Base-by-base conservation (phyloP, 1,284 basidiomycete species). In the Peniophora sp. region DNA sequence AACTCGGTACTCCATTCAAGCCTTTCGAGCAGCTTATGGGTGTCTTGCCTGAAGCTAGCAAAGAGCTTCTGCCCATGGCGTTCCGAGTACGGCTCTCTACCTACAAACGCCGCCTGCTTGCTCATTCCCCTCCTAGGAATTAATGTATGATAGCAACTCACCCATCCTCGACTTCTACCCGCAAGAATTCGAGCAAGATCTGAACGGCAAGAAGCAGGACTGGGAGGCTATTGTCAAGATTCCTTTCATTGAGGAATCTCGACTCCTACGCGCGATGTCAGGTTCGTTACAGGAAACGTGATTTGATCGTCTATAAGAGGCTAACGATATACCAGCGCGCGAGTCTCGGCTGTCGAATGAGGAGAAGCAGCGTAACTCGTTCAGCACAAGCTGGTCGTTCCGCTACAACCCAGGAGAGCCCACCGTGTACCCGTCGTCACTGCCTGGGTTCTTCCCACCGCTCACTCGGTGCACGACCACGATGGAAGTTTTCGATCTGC, bases 171-270 rank as follows among this genome's bases (percentile, higher is more conserved):
- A 97, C 64, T 99, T 99, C 71, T 99, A 99, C 65, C 97, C 97
- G 0, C 58, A 72, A 14, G 82, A 92, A 50, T 99, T 98, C 59
- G 93, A 92, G 58, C 83, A 83, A 57, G 97, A 99, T 70, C 70
- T 97, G 63, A 99, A 99, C 62, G 97, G 97, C 47, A 99, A 99
- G 78, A 99, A 96, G 66, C 85, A 89, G 61, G 95, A 97, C 34
- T 99, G 97, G 97, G 97, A 99, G 66, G 96, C 96, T 0, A 83
- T 99, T 53, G 93, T 99, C 53, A 98, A 99, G 71, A 98, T 99
- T 59, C 97, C 97, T 0, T 99, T 99, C 69, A 99, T 99, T 56
- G 85, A 97, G 47, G 85, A 97, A 68, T 63, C 74, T 16, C 76
- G 92, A 47, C 68, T 99, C 16, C 70, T 97, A 25, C 74, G 75